A percentile compares a stretch with the other conserved stretches of the same genome.
Evolutionary conservation across 2,329 filamentous ascomycete genomes (phyloP).

Genomic region (Ceratocystis diversiconidia): DNA sequence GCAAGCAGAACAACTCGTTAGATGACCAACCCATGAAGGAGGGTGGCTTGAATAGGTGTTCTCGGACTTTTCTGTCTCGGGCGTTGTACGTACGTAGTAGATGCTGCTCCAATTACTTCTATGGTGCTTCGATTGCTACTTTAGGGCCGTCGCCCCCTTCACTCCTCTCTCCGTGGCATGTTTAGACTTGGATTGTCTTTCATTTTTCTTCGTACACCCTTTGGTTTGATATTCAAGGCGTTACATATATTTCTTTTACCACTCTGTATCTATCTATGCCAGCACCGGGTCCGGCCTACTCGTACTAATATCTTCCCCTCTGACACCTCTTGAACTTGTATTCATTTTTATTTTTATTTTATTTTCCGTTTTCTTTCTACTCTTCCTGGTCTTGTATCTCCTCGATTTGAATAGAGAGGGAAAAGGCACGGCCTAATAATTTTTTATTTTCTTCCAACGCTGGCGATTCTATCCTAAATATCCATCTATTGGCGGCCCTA

Average conservation of each 20-base stretch:
- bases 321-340: background rate
- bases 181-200: constrained; percentile 1
- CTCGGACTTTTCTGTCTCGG: constrained; percentile 1
- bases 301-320: background rate
- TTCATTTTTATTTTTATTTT: background rate
- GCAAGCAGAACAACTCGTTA: background rate
- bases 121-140: constrained; percentile 3
- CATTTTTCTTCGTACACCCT: background rate
- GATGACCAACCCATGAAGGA: background rate
- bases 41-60: background rate
- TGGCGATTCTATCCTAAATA: too few species aligned
- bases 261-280: background rate
- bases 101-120: background rate
- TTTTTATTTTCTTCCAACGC: too few species aligned
- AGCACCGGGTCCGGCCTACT: background rate
- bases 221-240: background rate
- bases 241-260: background rate
- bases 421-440: background rate
- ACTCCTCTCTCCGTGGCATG: background rate
- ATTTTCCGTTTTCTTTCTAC: background rate
- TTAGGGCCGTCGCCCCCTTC: background rate
- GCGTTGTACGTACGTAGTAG: background rate
- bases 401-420: background rate
- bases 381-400: background rate
- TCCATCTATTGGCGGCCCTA: too few species aligned